Evolutionary conservation across 768 basidiomycete genomes (phyloP).

Genomic region (Leucocoprinus sp.): DNA sequence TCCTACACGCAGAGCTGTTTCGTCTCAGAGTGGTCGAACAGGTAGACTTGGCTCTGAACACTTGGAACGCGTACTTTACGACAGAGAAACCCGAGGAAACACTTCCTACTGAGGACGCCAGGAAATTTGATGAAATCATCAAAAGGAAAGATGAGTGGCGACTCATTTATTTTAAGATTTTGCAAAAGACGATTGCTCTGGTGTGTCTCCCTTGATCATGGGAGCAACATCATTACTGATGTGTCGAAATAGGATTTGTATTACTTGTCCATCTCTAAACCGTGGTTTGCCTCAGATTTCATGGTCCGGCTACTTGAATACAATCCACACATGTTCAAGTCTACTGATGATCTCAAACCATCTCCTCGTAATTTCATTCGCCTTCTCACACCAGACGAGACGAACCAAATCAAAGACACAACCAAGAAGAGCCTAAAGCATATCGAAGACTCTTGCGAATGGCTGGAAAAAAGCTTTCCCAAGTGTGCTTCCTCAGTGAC

Average conservation of each 20-base stretch:
- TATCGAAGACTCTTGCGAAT: background rate
- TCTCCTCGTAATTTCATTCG: conserved; percentile 22
- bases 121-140: background rate
- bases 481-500: background rate
- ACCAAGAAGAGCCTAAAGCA: conserved; percentile 8
- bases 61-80: background rate
- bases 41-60: conserved; percentile 8
- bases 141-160: conserved; percentile 3
- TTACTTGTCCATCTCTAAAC: background rate
- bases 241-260: background rate
- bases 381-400: conserved; percentile 20
- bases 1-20: conserved; percentile 11
- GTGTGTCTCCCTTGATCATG: background rate
- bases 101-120: background rate
- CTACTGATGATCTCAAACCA: background rate
- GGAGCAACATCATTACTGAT: too few species aligned
- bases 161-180: conserved; percentile 5
- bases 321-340: conserved; percentile 20
- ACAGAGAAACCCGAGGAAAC: background rate
- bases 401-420: conserved; percentile 11
- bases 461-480: conserved; percentile 9
- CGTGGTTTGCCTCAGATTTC: conserved; percentile 23
- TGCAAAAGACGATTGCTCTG: conserved; percentile 6
- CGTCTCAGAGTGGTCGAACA: conserved; percentile 9
- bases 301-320: conserved; percentile 35